These are phyloP conservation scores for Whalleya microplaca DNA, from an alignment of 2,329 filamentous ascomycete genomes.

Conservation along the genomic window DNA sequence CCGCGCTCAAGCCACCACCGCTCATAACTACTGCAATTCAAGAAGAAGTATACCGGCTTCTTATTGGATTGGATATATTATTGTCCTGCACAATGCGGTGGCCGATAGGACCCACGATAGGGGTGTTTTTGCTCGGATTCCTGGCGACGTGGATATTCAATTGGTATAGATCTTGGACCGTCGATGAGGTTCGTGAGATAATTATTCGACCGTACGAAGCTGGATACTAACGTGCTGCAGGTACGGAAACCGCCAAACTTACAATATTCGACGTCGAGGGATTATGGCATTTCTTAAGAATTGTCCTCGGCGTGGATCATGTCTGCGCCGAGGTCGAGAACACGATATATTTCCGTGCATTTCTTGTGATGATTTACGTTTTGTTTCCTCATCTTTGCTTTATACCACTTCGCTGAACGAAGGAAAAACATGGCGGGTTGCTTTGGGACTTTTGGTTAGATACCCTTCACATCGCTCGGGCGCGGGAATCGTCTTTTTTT, in stretches of 20 bases:
- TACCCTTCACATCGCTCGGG: conserved; percentile 16
- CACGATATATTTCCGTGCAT: too few relatives aligned
- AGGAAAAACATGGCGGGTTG: background rate
- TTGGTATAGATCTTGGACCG: background rate
- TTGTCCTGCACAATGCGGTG: conserved; percentile 6
- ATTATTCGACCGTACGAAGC: background rate
- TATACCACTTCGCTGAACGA: background rate
- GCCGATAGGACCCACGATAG: too few relatives aligned
- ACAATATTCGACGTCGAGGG: too few relatives aligned
- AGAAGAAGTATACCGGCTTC: conserved; percentile 10
- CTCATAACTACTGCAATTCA: conserved; percentile 16
- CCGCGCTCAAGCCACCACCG: conserved; percentile 14
- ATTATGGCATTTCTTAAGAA: too few relatives aligned
- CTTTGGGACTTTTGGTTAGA: conserved; percentile 16
- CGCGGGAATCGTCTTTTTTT: conserved; percentile 1
- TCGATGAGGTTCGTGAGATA: conserved; percentile 8
- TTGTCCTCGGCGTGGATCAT: too few relatives aligned
- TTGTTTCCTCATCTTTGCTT: background rate
- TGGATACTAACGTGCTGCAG: background rate
- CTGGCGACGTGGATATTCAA: conserved; percentile 24
- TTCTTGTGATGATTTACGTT: background rate
- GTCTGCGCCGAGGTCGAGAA: too few relatives aligned
- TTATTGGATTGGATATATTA: background rate
- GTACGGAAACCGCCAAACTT: background rate
- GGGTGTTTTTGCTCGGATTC: conserved; percentile 21